Conservation (phyloP, 2,329 filamentous ascomycete species). For the Lachnellula willkommii region DNA sequence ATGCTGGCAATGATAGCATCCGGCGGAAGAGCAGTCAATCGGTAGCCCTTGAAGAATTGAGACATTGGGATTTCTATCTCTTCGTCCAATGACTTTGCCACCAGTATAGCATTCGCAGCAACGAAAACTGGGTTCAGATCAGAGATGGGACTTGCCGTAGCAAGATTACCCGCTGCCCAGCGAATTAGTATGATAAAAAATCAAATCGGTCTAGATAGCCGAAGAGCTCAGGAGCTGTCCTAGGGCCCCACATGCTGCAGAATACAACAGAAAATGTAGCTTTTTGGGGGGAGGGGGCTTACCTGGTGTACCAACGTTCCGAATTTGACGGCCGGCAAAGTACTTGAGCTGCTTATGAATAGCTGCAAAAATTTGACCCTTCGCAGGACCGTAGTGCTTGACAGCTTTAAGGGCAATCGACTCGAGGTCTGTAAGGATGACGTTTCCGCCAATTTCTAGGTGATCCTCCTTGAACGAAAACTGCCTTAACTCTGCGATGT, state of each 20-base stretch:
- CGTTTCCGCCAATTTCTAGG: constrained; percentile 89
- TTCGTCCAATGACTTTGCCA: constrained; percentile 70
- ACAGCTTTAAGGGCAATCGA: constrained; percentile 74
- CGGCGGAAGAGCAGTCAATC: constrained; percentile 71
- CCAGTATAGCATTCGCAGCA: constrained; percentile 73
- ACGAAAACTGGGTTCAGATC: constrained; percentile 94
- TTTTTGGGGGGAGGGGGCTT: no score
- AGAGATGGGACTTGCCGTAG: constrained; percentile 91
- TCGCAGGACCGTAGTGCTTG: constrained; percentile 62
- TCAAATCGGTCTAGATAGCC: constrained; percentile 50
- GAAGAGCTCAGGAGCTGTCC: no score
- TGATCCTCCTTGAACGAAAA: constrained; percentile 74
- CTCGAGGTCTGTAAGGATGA: constrained; percentile 87
- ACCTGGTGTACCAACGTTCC: constrained; percentile 58
- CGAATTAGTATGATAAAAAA: no score
- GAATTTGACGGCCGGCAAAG: constrained; percentile 91
- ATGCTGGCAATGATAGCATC: constrained; percentile 84
- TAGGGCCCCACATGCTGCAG: no score
- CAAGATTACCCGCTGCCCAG: constrained; percentile 71
- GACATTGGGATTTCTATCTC: constrained; percentile 86
- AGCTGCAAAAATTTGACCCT: constrained; percentile 72
- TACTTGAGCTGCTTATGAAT: constrained; percentile 92
- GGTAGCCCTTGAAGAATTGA: constrained; percentile 87
- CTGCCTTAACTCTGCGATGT: constrained; percentile 82
- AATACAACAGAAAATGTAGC: no score